Percentiles rank a stretch among this genome's conserved stretches.
Evolutionary conservation across 2,329 filamentous ascomycete species (phyloP).

Genomic region (Chrysoporthe puriensis): DNA sequence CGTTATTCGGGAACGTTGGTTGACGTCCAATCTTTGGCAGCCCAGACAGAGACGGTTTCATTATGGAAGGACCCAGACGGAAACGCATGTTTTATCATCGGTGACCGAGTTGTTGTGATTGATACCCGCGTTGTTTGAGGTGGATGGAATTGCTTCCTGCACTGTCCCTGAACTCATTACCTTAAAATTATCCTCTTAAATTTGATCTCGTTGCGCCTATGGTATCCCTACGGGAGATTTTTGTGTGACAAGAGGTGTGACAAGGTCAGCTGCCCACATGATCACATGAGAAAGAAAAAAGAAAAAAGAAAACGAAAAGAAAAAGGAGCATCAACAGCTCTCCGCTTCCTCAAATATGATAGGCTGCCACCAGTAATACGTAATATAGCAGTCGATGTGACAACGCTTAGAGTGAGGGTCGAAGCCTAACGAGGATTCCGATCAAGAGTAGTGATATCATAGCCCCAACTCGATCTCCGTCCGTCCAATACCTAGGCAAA

Average conservation of each 20-base stretch:
- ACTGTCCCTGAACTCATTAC: not conserved
- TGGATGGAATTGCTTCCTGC: not conserved
- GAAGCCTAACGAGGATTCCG: not conserved
- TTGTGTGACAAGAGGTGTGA: too few species aligned
- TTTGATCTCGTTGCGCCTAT: too few species aligned
- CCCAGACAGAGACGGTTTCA: not conserved
- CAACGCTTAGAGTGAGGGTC: not conserved
- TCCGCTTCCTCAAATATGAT: not conserved
- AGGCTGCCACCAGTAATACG: not conserved
- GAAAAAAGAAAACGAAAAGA: not conserved
- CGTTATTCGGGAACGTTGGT: not conserved
- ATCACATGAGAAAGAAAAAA: too few species aligned
- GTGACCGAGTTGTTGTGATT: constrained; percentile 11
- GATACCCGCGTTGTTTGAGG: not conserved
- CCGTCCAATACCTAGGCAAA: constrained; percentile 29
- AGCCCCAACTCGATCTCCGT: constrained; percentile 9
- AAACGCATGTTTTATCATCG: not conserved
- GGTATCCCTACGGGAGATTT: too few species aligned
- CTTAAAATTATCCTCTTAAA: too few species aligned
- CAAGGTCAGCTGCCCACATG: too few species aligned
- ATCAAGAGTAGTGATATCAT: not conserved
- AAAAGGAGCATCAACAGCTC: not conserved
- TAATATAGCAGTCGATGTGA: not conserved
- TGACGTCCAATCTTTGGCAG: not conserved
- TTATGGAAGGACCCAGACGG: constrained; percentile 1